A percentile compares a stretch with the other conserved stretches of the same genome.
Evolutionary conservation across 1,284 basidiomycete species (phyloP).

Genomic region (Ustilago cynodontis): DNA sequence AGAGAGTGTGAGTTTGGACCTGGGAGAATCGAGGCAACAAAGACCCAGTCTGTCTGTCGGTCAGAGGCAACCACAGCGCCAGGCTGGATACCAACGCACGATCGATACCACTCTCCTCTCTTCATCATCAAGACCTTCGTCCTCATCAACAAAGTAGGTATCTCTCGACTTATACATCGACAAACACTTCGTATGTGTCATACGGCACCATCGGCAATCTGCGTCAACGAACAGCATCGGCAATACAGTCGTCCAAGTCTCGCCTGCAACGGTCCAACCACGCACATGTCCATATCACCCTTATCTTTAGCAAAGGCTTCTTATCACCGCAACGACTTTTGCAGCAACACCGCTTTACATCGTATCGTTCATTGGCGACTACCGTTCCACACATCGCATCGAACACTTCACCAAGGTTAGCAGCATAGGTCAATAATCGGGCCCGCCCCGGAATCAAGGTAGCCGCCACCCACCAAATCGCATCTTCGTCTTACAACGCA

Average conservation of each 20-base stretch:
- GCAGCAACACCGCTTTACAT: background rate
- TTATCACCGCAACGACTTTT: background rate
- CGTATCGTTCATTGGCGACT: background rate
- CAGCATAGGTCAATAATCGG: background rate
- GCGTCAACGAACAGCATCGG: background rate
- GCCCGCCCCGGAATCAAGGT: too few relatives aligned
- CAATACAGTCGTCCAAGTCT: conserved; percentile 1
- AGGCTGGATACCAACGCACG: conserved; percentile 25
- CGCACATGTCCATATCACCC: background rate
- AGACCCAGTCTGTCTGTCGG: background rate
- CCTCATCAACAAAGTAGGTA: conserved; percentile 48
- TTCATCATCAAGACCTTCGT: conserved; percentile 50
- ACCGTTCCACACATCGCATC: background rate
- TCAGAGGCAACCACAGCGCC: conserved; percentile 4
- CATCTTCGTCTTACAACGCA: too few relatives aligned
- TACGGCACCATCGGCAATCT: conserved; percentile 17
- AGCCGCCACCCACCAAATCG: background rate
- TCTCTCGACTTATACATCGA: conserved; percentile 13
- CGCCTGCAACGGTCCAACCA: conserved; percentile 10
- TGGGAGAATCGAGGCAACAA: background rate
- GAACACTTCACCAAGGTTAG: background rate
- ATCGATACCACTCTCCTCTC: conserved; percentile 26
- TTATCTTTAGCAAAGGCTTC: background rate
- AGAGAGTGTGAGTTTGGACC: too few relatives aligned
- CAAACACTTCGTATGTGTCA: conserved; percentile 17